These are phyloP conservation scores for Phialocephala sp. DNA, from an alignment of 2,329 filamentous ascomycete species.

Conservation along the genomic window DNA sequence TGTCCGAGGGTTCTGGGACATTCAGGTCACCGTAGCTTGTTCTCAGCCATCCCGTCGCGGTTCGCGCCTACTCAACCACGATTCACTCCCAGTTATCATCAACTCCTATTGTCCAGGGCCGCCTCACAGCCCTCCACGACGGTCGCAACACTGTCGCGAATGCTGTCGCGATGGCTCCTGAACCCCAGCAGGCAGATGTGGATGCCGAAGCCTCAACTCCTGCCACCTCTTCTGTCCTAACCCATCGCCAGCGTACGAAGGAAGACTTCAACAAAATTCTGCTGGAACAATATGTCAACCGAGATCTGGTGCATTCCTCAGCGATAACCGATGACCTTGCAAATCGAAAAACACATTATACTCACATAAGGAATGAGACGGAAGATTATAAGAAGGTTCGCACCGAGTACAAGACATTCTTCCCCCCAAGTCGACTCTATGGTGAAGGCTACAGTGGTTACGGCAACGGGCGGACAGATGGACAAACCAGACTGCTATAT, in stretches of 20 bases:
- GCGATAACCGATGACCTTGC: constrained; percentile 56
- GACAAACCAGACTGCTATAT: constrained; percentile 75
- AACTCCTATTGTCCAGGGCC: constrained; percentile 15
- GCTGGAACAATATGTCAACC: constrained; percentile 68
- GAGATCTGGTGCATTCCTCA: constrained; percentile 64
- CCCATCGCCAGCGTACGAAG: constrained; percentile 41
- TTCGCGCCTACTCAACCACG: constrained; percentile 6
- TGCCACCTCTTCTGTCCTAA: constrained; percentile 31
- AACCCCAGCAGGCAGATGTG: constrained; percentile 37
- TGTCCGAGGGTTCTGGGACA: not conserved
- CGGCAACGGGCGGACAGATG: constrained; percentile 85
- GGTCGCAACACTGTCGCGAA: constrained; percentile 38
- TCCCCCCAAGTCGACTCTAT: constrained; percentile 63
- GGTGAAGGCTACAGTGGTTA: constrained; percentile 85
- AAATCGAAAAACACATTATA: constrained; percentile 60
- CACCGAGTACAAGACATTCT: constrained; percentile 59
- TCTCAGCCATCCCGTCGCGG: constrained; percentile 5
- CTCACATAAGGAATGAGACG: constrained; percentile 69
- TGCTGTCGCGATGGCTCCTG: constrained; percentile 43
- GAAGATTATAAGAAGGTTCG: constrained; percentile 71
- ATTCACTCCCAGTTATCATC: constrained; percentile 15
- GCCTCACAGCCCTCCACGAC: constrained; percentile 10
- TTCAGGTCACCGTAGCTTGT: not conserved
- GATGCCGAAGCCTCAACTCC: constrained; percentile 31
- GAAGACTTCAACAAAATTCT: constrained; percentile 52